Evolutionary conservation across 768 basidiomycete genomes (phyloP), one percentile per base, ranked within the genome.

Genomic region (Tylopilus cervinicoccineus): DNA sequence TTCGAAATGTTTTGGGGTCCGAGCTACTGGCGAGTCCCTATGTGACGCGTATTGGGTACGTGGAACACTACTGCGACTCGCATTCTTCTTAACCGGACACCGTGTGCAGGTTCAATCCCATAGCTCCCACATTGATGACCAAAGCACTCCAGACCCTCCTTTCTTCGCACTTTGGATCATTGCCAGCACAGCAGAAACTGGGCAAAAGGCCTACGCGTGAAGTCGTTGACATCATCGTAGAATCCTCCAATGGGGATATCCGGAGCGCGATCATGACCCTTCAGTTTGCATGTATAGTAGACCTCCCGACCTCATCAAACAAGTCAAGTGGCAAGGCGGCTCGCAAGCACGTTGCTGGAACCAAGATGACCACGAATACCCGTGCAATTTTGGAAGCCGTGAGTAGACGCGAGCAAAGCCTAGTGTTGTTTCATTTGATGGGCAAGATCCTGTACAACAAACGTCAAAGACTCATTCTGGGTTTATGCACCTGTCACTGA

Each of bases 371-470:
- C 49, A 11, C 60, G 5, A 55, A 34, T 22, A 55, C 55, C 0
- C 64, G 67, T 12, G 65, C 70, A 4, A 65, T 85, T 14, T 62
- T 96, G 54, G 86, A 92, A 57, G 79, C 83, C 1, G 76, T 93
- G 1, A 89, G 91, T 19, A 71, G 85, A 48, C 74, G 91, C 45
- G 96, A 99, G 60, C 86, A 92, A 58, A 88, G 83, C 51, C 71
- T 99, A 14, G 82, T 80, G 10, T 69, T 99, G 43, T 99, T 99
- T 63, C 96, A 97, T 68, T 68, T 97, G 16, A 72, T 99, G 41
- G 96, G 96, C 14, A 95, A 90, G 70, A 79, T 98, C 1, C 65
- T 98, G 40, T 98, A 96, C 63, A 97, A 95, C 66, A 99, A 98
- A 68, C 82, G 96, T 96, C 16, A 16, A 46, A 3, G 12, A 28